phyloP scores from a whole-genome alignment of 371 early-diverging fungal species.

The Polyrhizophydium stewartii region DNA sequence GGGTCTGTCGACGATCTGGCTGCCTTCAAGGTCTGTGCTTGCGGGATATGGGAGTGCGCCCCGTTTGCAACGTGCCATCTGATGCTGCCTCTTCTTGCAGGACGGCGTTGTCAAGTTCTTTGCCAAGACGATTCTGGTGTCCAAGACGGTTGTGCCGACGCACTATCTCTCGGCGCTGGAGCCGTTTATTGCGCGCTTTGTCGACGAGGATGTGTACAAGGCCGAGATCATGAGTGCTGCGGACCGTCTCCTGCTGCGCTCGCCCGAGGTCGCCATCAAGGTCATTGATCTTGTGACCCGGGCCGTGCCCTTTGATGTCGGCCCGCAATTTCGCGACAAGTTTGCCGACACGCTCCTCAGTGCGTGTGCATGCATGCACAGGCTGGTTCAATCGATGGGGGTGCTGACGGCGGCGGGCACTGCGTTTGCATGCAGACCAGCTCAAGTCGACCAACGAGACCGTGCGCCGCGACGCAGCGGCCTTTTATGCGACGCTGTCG shows the following conservation, averaged over 20 bases:
- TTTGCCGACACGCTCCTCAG: conserved; percentile 62
- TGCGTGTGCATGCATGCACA: conserved; percentile 3
- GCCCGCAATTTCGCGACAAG: conserved; percentile 56
- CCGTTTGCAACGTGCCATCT: too few species aligned
- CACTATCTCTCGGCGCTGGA: conserved; percentile 21
- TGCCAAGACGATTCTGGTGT: conserved; percentile 54
- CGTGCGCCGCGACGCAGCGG: conserved; percentile 51
- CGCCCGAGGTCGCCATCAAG: conserved; percentile 78
- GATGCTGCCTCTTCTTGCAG: conserved; percentile 13
- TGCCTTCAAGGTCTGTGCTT: conserved; percentile 27
- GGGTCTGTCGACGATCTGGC: not conserved
- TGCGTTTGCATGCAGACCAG: too few species aligned
- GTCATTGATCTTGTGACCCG: conserved; percentile 42
- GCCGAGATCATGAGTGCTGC: conserved; percentile 42
- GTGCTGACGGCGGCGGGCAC: too few species aligned
- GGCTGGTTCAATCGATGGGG: too few species aligned
- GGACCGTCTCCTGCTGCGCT: conserved; percentile 77
- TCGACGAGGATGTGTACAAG: not conserved
- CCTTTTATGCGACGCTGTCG: conserved; percentile 55
- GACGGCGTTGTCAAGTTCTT: conserved; percentile 56
- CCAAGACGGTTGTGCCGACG: conserved; percentile 49
- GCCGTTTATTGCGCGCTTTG: not conserved
- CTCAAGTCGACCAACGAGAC: conserved; percentile 63
- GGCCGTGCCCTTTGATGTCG: conserved; percentile 58
- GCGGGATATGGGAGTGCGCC: conserved; percentile 12